A percentile compares a stretch with the other conserved stretches of the same genome.
Evolutionary conservation across 345 rosid genomes (phyloP).

Genomic region (Durio zibethinus): DNA sequence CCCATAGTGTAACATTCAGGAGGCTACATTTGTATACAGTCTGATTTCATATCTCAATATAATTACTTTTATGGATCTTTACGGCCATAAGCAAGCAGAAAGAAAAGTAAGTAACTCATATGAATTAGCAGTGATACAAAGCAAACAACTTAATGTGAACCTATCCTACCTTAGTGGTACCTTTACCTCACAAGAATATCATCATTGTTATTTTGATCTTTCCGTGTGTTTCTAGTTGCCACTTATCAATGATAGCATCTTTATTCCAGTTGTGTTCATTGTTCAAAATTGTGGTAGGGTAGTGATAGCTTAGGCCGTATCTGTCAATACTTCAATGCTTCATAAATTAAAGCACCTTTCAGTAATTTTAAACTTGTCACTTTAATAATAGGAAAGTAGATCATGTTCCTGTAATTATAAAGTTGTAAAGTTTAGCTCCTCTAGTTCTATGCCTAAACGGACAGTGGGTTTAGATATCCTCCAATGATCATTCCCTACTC

Average conservation of each 20-base stretch:
- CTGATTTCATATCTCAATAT: too few species aligned
- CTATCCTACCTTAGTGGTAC: not conserved
- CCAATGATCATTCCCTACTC: not conserved
- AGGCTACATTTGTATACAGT: not conserved
- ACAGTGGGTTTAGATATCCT: not conserved
- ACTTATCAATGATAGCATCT: not conserved
- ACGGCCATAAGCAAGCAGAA: not conserved
- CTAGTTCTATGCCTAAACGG: not conserved
- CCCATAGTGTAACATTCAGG: not conserved
- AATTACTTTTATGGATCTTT: not conserved
- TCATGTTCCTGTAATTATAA: not conserved
- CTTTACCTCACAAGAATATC: not conserved
- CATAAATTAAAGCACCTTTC: not conserved
- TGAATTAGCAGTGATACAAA: not conserved
- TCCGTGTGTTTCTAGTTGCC: not conserved
- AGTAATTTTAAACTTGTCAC: not conserved
- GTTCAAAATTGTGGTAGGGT: not conserved
- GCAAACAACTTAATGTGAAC: too few species aligned
- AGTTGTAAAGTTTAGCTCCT: not conserved
- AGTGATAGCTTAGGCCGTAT: not conserved
- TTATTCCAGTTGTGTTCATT: not conserved
- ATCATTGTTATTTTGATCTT: not conserved
- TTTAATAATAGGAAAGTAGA: not conserved
- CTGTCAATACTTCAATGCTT: not conserved
- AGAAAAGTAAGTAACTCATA: not conserved